Evolutionary conservation across 306 rosid genomes (phyloP), one percentile per base, ranked within the genome.

Genomic region (Sechiopsis laciniata): DNA sequence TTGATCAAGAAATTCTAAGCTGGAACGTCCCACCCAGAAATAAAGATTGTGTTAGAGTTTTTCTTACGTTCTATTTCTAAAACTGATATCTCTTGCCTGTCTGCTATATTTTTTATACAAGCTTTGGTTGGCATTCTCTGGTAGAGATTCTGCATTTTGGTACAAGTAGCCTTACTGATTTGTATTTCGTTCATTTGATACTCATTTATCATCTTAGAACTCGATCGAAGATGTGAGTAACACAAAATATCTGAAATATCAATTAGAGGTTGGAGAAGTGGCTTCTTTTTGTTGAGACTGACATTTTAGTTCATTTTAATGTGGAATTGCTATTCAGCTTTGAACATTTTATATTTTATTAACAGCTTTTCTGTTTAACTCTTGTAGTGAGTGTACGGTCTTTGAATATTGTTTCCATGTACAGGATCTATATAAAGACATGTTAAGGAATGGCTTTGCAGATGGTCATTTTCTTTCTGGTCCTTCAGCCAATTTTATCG

Each of bases 341-440:
- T 45, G 14, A 20, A 65, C 24, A 0, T 61, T 65, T 11, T n/a
- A 16, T 11, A 10, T 11, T 45, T 66, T 2, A 13, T 37, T 15
- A 32, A 62, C 22, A 37, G 55, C 5, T 26, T 29, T 26, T 14
- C 10, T 16, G 15, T 9, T 66, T 3, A 12, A 42, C 2, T 19
- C 55, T 12, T 67, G 55, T 1, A 46, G 5, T 45, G 19, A 22
- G 57, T 69, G 50, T 2, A 3, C 20, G 35, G 24, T 73, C 56
- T 2, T 17, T 68, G 4, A 55, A 19, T 52, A 20, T 21, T 17
- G 7, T 32, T 54, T 64, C 55, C 8, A 7, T 78, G 54, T 54
- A 58, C 95, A 95, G 97, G 99, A 95, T 88, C 95, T 91, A 29
- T 95, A 91, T 80, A 85, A 55, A 83, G 88, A 80, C 81, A 78